Evolutionary conservation across 176 grass and related monocot species (phyloP), one percentile per base, ranked within the genome.

Genomic region (Bolboschoenus planiculmis): DNA sequence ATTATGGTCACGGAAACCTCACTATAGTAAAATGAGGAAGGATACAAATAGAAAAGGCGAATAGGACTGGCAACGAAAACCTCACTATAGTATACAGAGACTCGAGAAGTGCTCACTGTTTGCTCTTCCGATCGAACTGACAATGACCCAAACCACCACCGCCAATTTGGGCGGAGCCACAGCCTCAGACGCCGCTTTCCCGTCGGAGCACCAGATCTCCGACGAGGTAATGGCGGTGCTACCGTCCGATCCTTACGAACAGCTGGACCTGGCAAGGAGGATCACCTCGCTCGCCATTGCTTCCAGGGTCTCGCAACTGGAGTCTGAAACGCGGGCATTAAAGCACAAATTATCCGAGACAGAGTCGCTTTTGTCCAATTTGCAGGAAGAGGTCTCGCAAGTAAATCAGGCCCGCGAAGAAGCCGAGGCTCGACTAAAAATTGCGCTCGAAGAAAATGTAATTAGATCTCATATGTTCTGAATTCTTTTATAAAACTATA

Each of bases 181-280:
- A 16, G 50, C 66, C 29, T 13, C 58, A 1, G 44, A 14, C 10
- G 31, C 78, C 8, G 26, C 3, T 1, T 37, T 27, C 55, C 29
- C 18, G 11, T 35, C 91, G 20, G 87, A 74, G 30, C 44, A 10
- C 1, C 77, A 77, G 34, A 84, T 98, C 9, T 80, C 95, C 29
- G 95, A 98, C 74, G 90, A 93, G 78, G 94, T 98, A 80, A 76
- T 84, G 67, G 92, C 90, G 55, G 96, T 87, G 82, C 91, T 98
- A 61, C 96, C 95, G 47, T 71, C 37, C 43, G 95, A 95, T 88
- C 96, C 96, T 40, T 98, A 91, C 89, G 89, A 98, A 79, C 92
- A 98, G 90, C 90, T 98, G 67, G 95, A 98, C 66, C 85, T 95
- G 78, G 92, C 90, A 18, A 91, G 90, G 80, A 94, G 89, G 85